A percentile compares a stretch with the other conserved stretches of the same genome.
Evolutionary conservation across 305 asterid species (phyloP).

Genomic region (Ajuga reptans): DNA sequence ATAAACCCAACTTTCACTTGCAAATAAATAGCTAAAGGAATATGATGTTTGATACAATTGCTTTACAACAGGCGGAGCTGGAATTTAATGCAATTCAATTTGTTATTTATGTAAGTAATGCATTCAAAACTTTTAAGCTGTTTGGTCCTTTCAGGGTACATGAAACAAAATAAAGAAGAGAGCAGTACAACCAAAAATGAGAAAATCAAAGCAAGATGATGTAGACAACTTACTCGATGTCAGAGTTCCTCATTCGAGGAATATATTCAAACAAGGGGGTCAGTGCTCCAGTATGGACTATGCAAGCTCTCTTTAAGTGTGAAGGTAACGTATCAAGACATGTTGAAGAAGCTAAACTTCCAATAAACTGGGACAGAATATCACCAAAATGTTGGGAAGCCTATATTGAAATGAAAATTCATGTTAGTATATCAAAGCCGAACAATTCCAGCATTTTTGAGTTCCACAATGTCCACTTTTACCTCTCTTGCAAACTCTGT

Average conservation of each 20-base stretch:
- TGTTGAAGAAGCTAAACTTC: conserved; percentile 56
- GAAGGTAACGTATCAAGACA: conserved; percentile 51
- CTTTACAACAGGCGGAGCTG: neutral
- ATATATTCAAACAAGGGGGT: conserved; percentile 72
- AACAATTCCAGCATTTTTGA: too few species aligned
- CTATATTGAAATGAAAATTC: conserved; percentile 29
- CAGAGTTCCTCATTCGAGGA: conserved; percentile 73
- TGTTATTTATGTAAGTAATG: neutral
- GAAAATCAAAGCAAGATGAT: conserved; percentile 11
- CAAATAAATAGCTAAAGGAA: neutral
- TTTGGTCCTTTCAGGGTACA: neutral
- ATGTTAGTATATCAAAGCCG: neutral
- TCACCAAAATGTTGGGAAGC: conserved; percentile 96
- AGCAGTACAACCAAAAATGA: neutral
- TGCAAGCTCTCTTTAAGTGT: conserved; percentile 74
- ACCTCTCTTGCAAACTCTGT: conserved; percentile 97
- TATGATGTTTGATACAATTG: neutral
- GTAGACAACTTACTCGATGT: conserved; percentile 55
- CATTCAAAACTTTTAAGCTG: neutral
- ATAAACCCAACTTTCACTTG: neutral
- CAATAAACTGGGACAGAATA: conserved; percentile 66
- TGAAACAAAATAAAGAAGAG: neutral
- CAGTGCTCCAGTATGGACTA: conserved; percentile 60
- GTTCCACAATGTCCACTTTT: neutral
- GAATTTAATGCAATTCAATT: neutral